Evolutionary conservation across 805 yeast genomes (phyloP).

Genomic region (Ogataea minuta): DNA sequence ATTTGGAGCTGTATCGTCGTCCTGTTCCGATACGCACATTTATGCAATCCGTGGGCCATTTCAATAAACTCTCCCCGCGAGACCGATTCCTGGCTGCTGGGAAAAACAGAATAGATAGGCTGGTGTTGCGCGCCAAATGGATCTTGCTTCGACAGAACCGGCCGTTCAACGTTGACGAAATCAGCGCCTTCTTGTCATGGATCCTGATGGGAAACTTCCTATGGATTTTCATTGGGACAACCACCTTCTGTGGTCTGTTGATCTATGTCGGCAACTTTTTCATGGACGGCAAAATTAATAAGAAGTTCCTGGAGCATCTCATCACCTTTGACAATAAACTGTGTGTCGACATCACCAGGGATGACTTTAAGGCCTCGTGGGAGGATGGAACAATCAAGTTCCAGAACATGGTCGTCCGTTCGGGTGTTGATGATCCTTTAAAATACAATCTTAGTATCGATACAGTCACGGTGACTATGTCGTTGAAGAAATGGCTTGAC

Average conservation of each 20-base stretch:
- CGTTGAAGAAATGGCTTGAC: constrained; percentile 54
- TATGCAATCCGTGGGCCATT: background rate
- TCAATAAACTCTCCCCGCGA: constrained; percentile 1
- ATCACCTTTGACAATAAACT: constrained; percentile 34
- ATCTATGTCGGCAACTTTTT: constrained; percentile 43
- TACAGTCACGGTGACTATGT: constrained; percentile 43
- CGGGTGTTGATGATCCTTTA: constrained; percentile 17
- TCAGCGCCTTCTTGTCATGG: constrained; percentile 57
- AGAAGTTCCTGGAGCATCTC: constrained; percentile 28
- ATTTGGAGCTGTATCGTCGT: background rate
- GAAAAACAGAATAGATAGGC: constrained; percentile 10
- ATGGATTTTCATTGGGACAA: constrained; percentile 56
- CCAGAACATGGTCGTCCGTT: constrained; percentile 36
- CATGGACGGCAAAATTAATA: constrained; percentile 28
- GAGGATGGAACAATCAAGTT: constrained; percentile 50
- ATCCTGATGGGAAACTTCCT: constrained; percentile 54
- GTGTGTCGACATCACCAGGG: constrained; percentile 26
- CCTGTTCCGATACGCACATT: background rate
- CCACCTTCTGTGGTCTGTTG: constrained; percentile 50
- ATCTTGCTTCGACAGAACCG: constrained; percentile 46
- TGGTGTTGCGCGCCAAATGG: constrained; percentile 38
- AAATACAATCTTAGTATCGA: constrained; percentile 40
- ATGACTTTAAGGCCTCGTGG: constrained; percentile 42
- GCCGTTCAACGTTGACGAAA: constrained; percentile 49
- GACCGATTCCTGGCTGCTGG: constrained; percentile 22